These are phyloP conservation scores for Auricularia sp. DNA, from an alignment of 768 basidiomycete species.

Conservation along the genomic window DNA sequence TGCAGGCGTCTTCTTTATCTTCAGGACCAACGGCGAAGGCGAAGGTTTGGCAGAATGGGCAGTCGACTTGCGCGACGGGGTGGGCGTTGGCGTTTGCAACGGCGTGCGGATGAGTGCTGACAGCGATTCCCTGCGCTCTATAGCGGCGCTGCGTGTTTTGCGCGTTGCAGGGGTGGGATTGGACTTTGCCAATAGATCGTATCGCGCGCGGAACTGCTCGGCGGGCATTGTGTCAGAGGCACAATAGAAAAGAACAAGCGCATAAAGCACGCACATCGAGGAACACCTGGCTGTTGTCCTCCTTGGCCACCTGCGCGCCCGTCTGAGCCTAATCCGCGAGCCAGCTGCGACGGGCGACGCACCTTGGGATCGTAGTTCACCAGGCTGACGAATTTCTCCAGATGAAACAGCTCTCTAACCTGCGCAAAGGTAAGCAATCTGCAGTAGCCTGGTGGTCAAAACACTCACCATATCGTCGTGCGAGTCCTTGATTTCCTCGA, in stretches of 20 bases:
- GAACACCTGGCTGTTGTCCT: slow-evolving; percentile 63
- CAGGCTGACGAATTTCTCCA: slow-evolving; percentile 71
- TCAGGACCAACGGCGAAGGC: not conserved
- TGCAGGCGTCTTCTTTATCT: not conserved
- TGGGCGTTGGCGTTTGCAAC: slow-evolving; percentile 4
- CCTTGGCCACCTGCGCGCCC: slow-evolving; percentile 50
- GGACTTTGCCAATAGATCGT: slow-evolving; percentile 49
- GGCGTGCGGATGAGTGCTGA: slow-evolving; percentile 13
- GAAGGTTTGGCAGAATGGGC: not conserved
- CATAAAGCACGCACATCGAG: slow-evolving; percentile 43
- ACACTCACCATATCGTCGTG: slow-evolving; percentile 69
- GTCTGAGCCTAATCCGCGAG: not conserved
- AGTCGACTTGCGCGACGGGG: not conserved
- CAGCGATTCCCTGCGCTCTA: slow-evolving; percentile 41
- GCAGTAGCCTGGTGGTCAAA: not conserved
- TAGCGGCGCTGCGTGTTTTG: slow-evolving; percentile 50
- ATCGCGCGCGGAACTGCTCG: slow-evolving; percentile 47
- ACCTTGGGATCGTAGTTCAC: slow-evolving; percentile 70
- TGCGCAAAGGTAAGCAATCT: slow-evolving; percentile 20
- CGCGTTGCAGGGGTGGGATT: slow-evolving; percentile 31
- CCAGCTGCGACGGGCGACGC: slow-evolving; percentile 13
- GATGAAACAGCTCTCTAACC: slow-evolving; percentile 84
- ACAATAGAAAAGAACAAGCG: not conserved
- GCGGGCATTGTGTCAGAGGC: not conserved
- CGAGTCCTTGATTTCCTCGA: slow-evolving; percentile 48